phyloP scores from a whole-genome alignment of 345 rosid genomes.

The Iberis pinnata region DNA sequence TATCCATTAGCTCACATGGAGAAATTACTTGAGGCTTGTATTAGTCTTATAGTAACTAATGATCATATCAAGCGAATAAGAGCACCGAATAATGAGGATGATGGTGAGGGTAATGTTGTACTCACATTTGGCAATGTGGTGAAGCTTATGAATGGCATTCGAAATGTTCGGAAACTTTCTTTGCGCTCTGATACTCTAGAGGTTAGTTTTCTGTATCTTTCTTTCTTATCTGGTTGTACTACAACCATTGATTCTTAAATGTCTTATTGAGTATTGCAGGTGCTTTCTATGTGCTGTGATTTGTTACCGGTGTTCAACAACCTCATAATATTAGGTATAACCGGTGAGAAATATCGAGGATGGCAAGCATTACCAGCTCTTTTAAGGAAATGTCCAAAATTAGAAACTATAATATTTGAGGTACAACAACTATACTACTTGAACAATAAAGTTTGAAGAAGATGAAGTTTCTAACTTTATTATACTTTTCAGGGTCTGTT shows the following conservation, averaged over 20 bases:
- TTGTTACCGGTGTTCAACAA: not conserved
- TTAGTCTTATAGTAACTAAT: not conserved
- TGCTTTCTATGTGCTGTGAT: not conserved
- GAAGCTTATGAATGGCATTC: not conserved
- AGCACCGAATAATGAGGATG: not conserved
- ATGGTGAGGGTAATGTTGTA: no score
- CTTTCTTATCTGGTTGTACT: not conserved
- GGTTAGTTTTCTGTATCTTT: not conserved
- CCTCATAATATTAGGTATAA: not conserved
- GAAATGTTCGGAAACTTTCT: slow-evolving; percentile 1
- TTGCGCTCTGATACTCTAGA: not conserved
- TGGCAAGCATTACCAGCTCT: slow-evolving; percentile 10
- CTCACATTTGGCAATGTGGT: not conserved
- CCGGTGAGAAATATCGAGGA: not conserved
- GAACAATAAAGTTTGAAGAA: not conserved
- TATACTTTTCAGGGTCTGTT: not conserved
- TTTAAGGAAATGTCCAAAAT: not conserved
- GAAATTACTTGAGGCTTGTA: not conserved
- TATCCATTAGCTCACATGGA: not conserved
- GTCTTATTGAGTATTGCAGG: not conserved
- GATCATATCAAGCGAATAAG: not conserved
- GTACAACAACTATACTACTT: not conserved
- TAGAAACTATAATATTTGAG: not conserved
- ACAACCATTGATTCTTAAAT: not conserved
- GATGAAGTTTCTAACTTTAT: not conserved